Conservation (phyloP, 495 filamentous ascomycete species). For the Annulohypoxylon stygium region DNA sequence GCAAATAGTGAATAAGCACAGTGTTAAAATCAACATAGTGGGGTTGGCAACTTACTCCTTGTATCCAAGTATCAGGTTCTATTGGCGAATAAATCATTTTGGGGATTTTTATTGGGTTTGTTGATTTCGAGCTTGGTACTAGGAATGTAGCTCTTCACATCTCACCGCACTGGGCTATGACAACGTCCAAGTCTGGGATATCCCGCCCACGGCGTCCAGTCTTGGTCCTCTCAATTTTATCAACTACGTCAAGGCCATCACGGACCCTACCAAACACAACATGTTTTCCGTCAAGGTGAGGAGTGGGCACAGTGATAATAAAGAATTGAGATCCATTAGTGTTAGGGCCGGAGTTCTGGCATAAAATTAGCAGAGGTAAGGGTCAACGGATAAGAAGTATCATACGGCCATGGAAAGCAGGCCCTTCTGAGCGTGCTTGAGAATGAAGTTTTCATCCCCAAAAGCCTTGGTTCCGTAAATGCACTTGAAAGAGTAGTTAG, state of each 20-base stretch:
- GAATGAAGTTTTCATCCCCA: constrained; percentile 87
- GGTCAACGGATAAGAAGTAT: not conserved
- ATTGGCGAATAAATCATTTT: not conserved
- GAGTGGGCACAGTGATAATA: constrained; percentile 87
- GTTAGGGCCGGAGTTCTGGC: constrained; percentile 89
- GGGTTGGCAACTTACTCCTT: not conserved
- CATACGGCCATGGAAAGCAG: constrained; percentile 92
- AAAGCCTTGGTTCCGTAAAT: constrained; percentile 91
- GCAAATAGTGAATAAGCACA: not conserved
- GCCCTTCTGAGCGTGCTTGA: constrained; percentile 82
- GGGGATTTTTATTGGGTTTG: not conserved
- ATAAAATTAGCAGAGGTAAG: constrained; percentile 13
- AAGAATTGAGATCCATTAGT: constrained; percentile 98
- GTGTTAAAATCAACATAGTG: too few relatives aligned
- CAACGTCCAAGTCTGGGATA: constrained; percentile 86
- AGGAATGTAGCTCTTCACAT: constrained; percentile 68
- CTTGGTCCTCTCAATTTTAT: constrained; percentile 90
- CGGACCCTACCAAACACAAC: constrained; percentile 95
- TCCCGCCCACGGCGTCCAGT: constrained; percentile 78
- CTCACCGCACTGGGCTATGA: constrained; percentile 88
- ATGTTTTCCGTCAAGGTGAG: constrained; percentile 93
- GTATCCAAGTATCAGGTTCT: not conserved
- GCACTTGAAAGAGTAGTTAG: constrained; percentile 52
- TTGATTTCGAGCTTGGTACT: not conserved
- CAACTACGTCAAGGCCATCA: constrained; percentile 90